Evolutionary conservation across 2,329 filamentous ascomycete genomes (phyloP).

Genomic region (Claviceps cyperi): DNA sequence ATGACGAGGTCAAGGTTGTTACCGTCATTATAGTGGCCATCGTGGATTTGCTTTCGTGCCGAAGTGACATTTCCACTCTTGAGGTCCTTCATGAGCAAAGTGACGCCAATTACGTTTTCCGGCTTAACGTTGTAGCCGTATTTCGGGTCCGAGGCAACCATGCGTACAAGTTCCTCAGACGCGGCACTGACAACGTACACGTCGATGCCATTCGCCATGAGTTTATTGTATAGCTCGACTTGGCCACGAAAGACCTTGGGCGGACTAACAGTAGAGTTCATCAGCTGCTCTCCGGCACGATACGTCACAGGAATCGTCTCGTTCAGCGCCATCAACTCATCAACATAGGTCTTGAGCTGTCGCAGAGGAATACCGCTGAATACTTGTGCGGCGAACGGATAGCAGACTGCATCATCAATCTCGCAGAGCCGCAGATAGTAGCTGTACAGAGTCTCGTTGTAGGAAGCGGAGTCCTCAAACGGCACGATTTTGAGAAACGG

Average conservation of each 20-base stretch:
- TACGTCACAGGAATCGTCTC: constrained; percentile 21
- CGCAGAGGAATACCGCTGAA: constrained; percentile 28
- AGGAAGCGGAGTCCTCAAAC: constrained; percentile 24
- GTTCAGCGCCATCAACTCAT: constrained; percentile 31
- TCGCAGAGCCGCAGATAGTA: constrained; percentile 30
- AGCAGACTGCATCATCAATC: constrained; percentile 26
- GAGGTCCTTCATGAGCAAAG: constrained; percentile 20
- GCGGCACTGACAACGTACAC: constrained; percentile 29
- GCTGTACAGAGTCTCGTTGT: constrained; percentile 28
- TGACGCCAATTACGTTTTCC: constrained; percentile 29
- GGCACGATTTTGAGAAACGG: constrained; percentile 25
- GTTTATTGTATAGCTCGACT: constrained; percentile 27
- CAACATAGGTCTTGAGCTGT: constrained; percentile 30
- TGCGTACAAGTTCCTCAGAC: constrained; percentile 29
- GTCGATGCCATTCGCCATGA: constrained; percentile 27
- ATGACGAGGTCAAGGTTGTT: constrained; percentile 25
- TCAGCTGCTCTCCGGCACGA: constrained; percentile 19
- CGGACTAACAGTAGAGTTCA: constrained; percentile 15
- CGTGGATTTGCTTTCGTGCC: constrained; percentile 24
- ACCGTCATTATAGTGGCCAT: constrained; percentile 19
- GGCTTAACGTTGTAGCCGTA: constrained; percentile 31
- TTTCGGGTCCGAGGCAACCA: constrained; percentile 28
- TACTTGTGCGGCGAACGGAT: constrained; percentile 27
- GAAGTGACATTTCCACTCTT: constrained; percentile 18
- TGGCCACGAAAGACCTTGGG: constrained; percentile 26